Evolutionary conservation across 352 stramenopile species (phyloP).

Genomic region (Globisporangium acanthophoron): DNA sequence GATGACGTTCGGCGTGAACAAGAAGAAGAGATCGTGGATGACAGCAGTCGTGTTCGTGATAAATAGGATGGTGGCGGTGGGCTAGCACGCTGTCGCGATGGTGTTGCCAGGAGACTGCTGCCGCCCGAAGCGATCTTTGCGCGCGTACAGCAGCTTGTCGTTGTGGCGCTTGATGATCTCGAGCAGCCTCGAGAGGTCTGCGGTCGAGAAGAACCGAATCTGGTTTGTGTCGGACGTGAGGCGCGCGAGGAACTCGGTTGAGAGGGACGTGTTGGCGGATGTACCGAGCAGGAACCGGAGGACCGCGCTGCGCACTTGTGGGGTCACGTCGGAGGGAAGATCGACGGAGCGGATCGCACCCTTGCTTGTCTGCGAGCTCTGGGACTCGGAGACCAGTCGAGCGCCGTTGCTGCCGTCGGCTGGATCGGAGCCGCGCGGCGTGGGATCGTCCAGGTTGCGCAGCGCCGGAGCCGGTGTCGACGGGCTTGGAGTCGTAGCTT

Average conservation of each 20-base stretch:
- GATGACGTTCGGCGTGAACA: no score
- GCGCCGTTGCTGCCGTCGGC: not conserved
- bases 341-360: not conserved
- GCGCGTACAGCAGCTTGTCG: conserved; percentile 3
- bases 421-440: not conserved
- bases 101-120: not conserved
- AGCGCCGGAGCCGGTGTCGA: not conserved
- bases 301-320: conserved; percentile 3
- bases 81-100: not conserved
- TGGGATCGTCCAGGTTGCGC: conserved; percentile 3
- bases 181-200: conserved; percentile 1
- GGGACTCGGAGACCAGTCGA: not conserved
- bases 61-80: not conserved
- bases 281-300: conserved; percentile 5
- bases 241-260: not conserved
- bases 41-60: not conserved
- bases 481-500: not conserved
- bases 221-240: conserved; percentile 1
- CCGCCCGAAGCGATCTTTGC: conserved; percentile 9
- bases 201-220: conserved; percentile 11
- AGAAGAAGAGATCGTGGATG: no score
- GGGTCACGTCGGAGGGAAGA: not conserved
- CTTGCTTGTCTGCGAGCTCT: not conserved
- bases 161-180: conserved; percentile 10
- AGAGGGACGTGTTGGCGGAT: not conserved